A percentile compares a stretch with the other conserved stretches of the same genome.
Conservation (phyloP, 108 stramenopile genomes). For the Halocafeteria seosinensis region DNA sequence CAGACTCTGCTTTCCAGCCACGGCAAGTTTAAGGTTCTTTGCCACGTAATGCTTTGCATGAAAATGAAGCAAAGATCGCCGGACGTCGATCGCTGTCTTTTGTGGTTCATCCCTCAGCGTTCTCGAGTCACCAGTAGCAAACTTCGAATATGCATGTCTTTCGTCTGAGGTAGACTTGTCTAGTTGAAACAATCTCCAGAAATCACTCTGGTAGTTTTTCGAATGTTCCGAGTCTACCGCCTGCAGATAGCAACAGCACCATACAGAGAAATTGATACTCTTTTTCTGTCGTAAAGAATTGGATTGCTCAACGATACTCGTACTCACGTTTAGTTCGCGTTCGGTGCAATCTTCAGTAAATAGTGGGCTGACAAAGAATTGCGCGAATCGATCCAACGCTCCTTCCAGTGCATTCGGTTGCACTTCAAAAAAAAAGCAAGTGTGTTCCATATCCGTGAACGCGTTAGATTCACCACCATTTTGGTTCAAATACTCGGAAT, state of each 20-base stretch:
- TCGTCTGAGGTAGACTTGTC: slow-evolving; percentile 50
- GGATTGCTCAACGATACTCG: too few species aligned
- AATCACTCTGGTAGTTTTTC: slow-evolving; percentile 71
- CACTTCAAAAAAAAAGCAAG: slow-evolving; percentile 74
- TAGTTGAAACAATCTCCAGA: slow-evolving; percentile 60
- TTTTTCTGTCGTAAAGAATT: too few species aligned
- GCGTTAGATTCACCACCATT: slow-evolving; percentile 85
- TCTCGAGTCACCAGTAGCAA: slow-evolving; percentile 79
- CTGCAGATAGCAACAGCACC: too few species aligned
- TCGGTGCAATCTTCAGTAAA: slow-evolving; percentile 55
- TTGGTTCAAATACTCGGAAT: slow-evolving; percentile 55
- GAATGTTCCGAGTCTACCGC: slow-evolving; percentile 88
- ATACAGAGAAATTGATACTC: too few species aligned
- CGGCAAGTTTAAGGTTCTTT: slow-evolving; percentile 70
- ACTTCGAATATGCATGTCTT: slow-evolving; percentile 54
- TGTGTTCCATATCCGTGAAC: slow-evolving; percentile 74
- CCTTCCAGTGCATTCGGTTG: slow-evolving; percentile 55
- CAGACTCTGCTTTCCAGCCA: slow-evolving; percentile 59
- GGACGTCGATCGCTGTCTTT: slow-evolving; percentile 35
- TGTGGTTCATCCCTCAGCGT: slow-evolving; percentile 57
- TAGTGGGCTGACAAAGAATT: slow-evolving; percentile 74
- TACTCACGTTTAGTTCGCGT: slow-evolving; percentile 68
- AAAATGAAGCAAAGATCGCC: slow-evolving; percentile 66
- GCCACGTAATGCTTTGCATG: slow-evolving; percentile 66
- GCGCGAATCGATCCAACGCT: slow-evolving; percentile 75